Percentiles rank a stretch among this genome's conserved stretches.
Evolutionary conservation across 2,329 filamentous ascomycete genomes (phyloP).

Genomic region (Phaeosphaeria sp.): DNA sequence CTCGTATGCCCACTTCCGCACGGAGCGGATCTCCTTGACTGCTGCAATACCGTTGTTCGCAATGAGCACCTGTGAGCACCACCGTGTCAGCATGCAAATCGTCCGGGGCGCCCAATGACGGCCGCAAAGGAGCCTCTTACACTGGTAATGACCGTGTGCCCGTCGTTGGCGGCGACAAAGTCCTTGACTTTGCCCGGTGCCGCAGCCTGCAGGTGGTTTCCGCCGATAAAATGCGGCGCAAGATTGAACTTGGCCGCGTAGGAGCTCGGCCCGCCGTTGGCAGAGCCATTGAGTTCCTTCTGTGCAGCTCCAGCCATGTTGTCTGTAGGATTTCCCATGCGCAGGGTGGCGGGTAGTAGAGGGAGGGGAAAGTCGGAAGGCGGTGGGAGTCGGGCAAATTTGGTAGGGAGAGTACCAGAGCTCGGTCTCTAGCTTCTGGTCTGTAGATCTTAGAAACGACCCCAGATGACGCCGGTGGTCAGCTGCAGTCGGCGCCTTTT

Average conservation of each 20-base stretch:
- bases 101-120: background rate
- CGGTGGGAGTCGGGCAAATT: constrained; percentile 32
- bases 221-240: constrained; percentile 94
- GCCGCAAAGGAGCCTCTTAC: constrained; percentile 61
- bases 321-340: constrained; percentile 35
- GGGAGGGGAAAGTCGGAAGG: constrained; percentile 13
- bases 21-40: constrained; percentile 98
- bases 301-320: constrained; percentile 44
- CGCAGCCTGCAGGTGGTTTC: constrained; percentile 84
- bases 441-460: constrained; percentile 20
- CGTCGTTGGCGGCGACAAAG: constrained; percentile 87
- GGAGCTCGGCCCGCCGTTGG: constrained; percentile 65
- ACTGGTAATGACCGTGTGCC: constrained; percentile 98
- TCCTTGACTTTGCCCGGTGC: constrained; percentile 90
- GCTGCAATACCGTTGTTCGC: constrained; percentile 99
- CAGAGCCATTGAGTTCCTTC: constrained; percentile 48
- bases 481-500: constrained; percentile 1
- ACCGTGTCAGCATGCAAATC: constrained; percentile 25
- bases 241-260: constrained; percentile 84
- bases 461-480: constrained; percentile 6
- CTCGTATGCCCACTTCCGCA: constrained; percentile 99
- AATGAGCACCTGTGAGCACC: constrained; percentile 78
- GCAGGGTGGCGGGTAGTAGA: constrained; percentile 23
- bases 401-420: constrained; percentile 30
- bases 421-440: constrained; percentile 19